Base-by-base conservation (phyloP, 768 basidiomycete species). In the Phaeotremella fagi region DNA sequence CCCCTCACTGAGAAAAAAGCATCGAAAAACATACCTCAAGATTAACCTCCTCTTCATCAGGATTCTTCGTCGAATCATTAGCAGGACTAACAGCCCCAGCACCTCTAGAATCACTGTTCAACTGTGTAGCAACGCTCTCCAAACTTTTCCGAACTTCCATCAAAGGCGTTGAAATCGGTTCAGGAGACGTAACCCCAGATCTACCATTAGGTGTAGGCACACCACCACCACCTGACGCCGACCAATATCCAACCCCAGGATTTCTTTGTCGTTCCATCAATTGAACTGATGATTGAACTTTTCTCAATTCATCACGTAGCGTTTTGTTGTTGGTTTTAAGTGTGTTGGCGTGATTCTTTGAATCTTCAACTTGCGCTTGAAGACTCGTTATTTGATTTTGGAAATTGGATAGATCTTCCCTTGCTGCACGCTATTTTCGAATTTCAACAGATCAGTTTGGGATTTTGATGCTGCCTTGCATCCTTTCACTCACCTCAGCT, bases 161-260 rank as follows among this genome's bases (percentile, higher is more conserved):
- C 12, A 28, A 49, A 11, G 60, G 59, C 48, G 61, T 64, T 0
- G 55, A 54, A 5, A 66, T 47, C 3, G 56, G 54, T 3, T 47
- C 55, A 52, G 45, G 53, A 38, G 52, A 50, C 18, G 58, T 31
- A n/a, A 54, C 22, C 45, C 47, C 22, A 28, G 45, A 48, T 57
- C 50, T 18, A 31, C 48, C 27, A 27, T 7, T 7, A 33, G 23
- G 33, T 18, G 48, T 27, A n/a, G 49, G 43, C 18, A 23, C 45
- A 33, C 55, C 37, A 9, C 52, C 9, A 45, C 37, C 25, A 15
- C 27, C 75, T 61, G 26, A 76, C 73, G 25, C 56, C 25, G 70
- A 66, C 91, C 91, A 97, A 74, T 92, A 97, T 18, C 94, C 90
- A 6, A 91, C 86, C 20, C 94, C 92, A 0, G 94, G 90, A 70